Evolutionary conservation across 2,329 filamentous ascomycete species (phyloP), one percentile per base, ranked within the genome.

Genomic region (Eurotiales sp.): DNA sequence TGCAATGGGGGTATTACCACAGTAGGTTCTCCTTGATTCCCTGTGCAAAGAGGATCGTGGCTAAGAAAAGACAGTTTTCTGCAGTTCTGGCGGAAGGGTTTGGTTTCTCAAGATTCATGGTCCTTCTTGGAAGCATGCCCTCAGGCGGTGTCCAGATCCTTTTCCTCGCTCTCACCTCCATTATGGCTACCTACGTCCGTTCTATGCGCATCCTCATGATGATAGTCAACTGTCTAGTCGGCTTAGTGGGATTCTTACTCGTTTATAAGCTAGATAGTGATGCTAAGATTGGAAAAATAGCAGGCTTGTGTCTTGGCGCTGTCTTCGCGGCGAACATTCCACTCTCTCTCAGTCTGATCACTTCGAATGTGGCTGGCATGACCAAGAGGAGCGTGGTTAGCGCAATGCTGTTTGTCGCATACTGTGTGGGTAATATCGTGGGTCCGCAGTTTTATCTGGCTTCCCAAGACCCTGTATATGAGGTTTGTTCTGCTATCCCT

Each of bases 381-480:
- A 69, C 67, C 1, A 70, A 70, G 46, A 62, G 64, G 23, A 66
- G 63, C 39, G 61, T 61, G 1, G 62, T 66, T 3, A 65, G 69
- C 2, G 77, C 77, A 0, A 64, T 77, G 21, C 57, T 81, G 15
- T 81, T 81, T 50, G 73, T 74, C 0, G 78, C 63, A 4, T 67
- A 67, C 48, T 66, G 66, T 32, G 50, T 67, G 37, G 64, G 64
- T 3, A 68, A 68, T 34, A 68, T 69, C 27, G 58, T 66, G 3
- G 65, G 64, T 0, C 65, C 67, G 10, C 64, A 68, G 34, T 64
- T 68, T 37, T 69, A 67, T 45, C 41, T 65, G 11, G 53, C 58
- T 0, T 51, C 58, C 1, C 64, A 70, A 52, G 65, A 69, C 22
- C 68, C 66, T 11, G 36, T 25, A 10, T 68, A 68, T 45, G 53